Conservation (phyloP, 1,284 basidiomycete species). For the Taiwanofungus camphoratus region DNA sequence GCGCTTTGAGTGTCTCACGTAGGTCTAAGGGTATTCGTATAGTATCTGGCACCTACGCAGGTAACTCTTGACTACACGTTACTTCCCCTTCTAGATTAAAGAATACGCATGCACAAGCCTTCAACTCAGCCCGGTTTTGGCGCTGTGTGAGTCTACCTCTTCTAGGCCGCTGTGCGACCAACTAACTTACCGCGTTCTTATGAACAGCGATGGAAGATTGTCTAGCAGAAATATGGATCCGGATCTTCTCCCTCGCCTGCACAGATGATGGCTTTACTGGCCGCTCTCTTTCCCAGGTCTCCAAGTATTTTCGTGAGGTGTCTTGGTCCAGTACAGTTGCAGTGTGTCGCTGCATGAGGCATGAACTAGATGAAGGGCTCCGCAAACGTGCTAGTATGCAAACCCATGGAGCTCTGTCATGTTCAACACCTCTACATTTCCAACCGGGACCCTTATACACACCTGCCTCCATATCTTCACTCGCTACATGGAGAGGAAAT, state of each 20-base stretch:
- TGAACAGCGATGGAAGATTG: slow-evolving; percentile 5
- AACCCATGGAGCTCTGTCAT: neutral
- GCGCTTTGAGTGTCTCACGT: too few relatives aligned
- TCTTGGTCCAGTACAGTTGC: slow-evolving; percentile 1
- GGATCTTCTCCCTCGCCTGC: slow-evolving; percentile 5
- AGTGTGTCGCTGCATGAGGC: slow-evolving; percentile 1
- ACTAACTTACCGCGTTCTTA: too few relatives aligned
- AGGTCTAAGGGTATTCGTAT: too few relatives aligned
- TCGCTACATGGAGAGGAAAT: neutral
- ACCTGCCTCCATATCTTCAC: neutral
- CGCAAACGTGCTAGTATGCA: slow-evolving; percentile 1
- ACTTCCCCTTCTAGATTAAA: too few relatives aligned
- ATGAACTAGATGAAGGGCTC: neutral
- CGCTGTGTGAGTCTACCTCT: too few relatives aligned
- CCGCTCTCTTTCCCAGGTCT: slow-evolving; percentile 2
- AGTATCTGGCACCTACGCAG: too few relatives aligned
- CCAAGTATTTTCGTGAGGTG: slow-evolving; percentile 3
- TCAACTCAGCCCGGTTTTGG: too few relatives aligned
- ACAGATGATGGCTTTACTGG: slow-evolving; percentile 6
- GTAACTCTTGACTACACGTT: too few relatives aligned
- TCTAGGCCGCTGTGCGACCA: too few relatives aligned
- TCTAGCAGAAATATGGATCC: slow-evolving; percentile 5
- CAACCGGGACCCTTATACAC: neutral
- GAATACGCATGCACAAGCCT: too few relatives aligned
- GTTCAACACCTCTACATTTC: slow-evolving; percentile 3